phyloP scores from a whole-genome alignment of 306 rosid species.

The Glycine latifolia region DNA sequence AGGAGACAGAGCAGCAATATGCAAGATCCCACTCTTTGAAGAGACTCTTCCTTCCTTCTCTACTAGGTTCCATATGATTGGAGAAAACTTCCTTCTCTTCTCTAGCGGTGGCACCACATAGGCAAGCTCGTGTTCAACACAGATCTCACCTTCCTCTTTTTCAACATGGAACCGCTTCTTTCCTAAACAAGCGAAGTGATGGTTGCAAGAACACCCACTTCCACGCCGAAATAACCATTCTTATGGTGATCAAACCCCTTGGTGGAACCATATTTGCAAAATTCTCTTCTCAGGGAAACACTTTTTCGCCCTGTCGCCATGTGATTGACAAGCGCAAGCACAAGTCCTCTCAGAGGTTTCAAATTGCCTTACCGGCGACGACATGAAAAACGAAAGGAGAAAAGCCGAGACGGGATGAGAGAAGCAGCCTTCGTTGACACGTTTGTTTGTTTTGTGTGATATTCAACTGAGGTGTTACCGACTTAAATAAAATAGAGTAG shows the following conservation, averaged over 20 bases:
- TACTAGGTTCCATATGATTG: slow-evolving; percentile 65
- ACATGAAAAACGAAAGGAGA: slow-evolving; percentile 31
- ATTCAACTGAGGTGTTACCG: background rate
- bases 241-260: slow-evolving; percentile 49
- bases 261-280: slow-evolving; percentile 43
- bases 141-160: slow-evolving; percentile 48
- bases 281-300: slow-evolving; percentile 63
- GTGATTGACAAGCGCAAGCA: slow-evolving; percentile 49
- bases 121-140: background rate
- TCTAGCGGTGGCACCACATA: slow-evolving; percentile 35
- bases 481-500: too few relatives aligned
- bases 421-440: slow-evolving; percentile 46
- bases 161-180: slow-evolving; percentile 36
- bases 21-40: slow-evolving; percentile 42
- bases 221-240: slow-evolving; percentile 41
- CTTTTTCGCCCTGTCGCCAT: slow-evolving; percentile 81
- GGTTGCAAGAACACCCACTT: slow-evolving; percentile 2
- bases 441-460: background rate
- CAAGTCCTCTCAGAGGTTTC: slow-evolving; percentile 53
- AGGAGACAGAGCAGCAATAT: slow-evolving; percentile 36
- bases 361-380: slow-evolving; percentile 78
- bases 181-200: slow-evolving; percentile 22
- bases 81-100: slow-evolving; percentile 81
- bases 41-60: slow-evolving; percentile 52
- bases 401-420: background rate